Conservation (phyloP, 805 yeast genomes). For the Myxozyma nipponensis region DNA sequence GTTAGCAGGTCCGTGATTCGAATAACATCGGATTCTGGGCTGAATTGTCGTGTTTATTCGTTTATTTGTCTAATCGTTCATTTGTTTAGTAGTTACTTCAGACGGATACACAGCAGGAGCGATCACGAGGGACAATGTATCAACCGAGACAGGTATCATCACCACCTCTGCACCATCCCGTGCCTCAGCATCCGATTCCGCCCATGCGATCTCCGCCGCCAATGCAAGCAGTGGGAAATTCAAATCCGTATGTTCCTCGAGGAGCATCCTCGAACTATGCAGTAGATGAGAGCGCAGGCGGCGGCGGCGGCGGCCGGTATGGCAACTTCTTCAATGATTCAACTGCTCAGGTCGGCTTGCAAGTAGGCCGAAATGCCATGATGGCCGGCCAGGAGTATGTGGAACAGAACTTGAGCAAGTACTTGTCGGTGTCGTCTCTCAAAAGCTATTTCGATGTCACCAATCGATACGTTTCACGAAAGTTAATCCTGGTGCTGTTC, state of each 20-base stretch:
- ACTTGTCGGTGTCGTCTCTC: conserved; percentile 49
- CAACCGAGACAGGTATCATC: conserved; percentile 26
- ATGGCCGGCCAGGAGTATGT: conserved; percentile 75
- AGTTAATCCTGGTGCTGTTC: conserved; percentile 67
- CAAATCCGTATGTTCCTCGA: conserved; percentile 16
- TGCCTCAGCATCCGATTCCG: conserved; percentile 45
- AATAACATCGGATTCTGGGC: no score
- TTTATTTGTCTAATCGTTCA: no score
- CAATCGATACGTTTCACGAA: conserved; percentile 75
- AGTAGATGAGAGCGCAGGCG: conserved; percentile 4
- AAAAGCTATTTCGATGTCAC: conserved; percentile 90
- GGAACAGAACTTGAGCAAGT: conserved; percentile 60
- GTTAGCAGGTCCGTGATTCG: no score
- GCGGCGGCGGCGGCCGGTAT: conserved; percentile 12
- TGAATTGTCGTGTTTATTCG: no score
- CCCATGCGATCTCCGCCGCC: conserved; percentile 39
- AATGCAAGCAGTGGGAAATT: conserved; percentile 10
- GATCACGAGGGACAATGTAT: conserved; percentile 13
- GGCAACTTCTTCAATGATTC: conserved; percentile 63
- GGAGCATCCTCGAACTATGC: conserved; percentile 1
- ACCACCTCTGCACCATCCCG: conserved; percentile 45
- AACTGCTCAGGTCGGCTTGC: conserved; percentile 77
- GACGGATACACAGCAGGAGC: no score
- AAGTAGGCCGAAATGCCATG: conserved; percentile 81
- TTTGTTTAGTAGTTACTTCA: no score